These are phyloP conservation scores for Boehmeria nivea DNA, from an alignment of 306 rosid species.

Conservation along the genomic window DNA sequence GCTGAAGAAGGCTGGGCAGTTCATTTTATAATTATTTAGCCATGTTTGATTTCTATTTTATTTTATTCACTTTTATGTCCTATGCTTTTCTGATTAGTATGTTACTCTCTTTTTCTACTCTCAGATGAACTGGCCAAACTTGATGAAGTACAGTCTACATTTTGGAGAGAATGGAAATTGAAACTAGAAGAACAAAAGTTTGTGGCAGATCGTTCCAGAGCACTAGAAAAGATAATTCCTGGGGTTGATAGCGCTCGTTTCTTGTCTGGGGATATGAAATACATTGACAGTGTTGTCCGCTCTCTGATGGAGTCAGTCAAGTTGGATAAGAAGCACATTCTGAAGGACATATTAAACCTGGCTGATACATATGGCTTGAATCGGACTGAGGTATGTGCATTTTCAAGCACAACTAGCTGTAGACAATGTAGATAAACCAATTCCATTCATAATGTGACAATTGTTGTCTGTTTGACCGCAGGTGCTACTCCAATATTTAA, in stretches of 20 bases:
- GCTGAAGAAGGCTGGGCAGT: neutral
- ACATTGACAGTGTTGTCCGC: conserved; percentile 57
- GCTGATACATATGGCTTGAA: conserved; percentile 74
- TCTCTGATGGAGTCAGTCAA: conserved; percentile 75
- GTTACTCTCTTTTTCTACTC: conserved; percentile 4
- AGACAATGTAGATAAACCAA: conserved; percentile 12
- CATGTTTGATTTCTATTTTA: no score
- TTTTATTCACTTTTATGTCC: no score
- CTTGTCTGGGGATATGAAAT: conserved; percentile 68
- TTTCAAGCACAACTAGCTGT: conserved; percentile 15
- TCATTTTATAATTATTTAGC: neutral
- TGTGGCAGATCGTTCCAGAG: conserved; percentile 73
- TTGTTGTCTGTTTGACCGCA: conserved; percentile 41
- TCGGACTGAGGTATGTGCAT: conserved; percentile 58
- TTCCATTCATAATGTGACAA: conserved; percentile 9
- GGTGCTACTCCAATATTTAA: conserved; percentile 65
- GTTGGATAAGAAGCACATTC: conserved; percentile 66
- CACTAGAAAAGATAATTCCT: conserved; percentile 72
- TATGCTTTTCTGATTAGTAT: conserved; percentile 7
- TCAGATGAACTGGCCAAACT: conserved; percentile 69
- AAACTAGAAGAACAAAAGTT: conserved; percentile 86
- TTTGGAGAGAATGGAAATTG: conserved; percentile 97
- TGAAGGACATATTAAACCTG: conserved; percentile 66
- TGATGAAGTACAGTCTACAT: conserved; percentile 77
- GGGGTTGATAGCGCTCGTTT: conserved; percentile 86